Conservation (phyloP, 148 eudicot species). For the Camellia japonica region DNA sequence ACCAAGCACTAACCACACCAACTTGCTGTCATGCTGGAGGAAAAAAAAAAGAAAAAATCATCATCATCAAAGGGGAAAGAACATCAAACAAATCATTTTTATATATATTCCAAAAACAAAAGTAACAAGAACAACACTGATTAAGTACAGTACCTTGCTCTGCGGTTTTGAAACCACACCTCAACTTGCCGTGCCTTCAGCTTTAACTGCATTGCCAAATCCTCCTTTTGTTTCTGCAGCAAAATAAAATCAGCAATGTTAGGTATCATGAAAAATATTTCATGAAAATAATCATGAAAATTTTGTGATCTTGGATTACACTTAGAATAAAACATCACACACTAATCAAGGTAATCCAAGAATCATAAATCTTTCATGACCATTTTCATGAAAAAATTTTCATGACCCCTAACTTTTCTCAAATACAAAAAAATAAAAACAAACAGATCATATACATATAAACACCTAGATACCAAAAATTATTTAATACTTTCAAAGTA, state of each 20-base stretch:
- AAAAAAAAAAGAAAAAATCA: too few species aligned
- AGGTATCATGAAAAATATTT: too few species aligned
- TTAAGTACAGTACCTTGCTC: constrained; percentile 42
- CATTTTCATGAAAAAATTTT: too few species aligned
- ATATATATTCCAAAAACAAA: background rate
- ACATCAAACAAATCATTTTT: background rate
- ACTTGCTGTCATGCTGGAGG: too few species aligned
- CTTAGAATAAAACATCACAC: too few species aligned
- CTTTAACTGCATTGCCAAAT: constrained; percentile 35
- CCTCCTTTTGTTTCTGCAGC: constrained; percentile 48
- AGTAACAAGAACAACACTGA: background rate
- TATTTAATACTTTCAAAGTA: too few species aligned
- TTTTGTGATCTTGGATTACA: too few species aligned
- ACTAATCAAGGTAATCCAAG: too few species aligned
- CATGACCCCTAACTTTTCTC: too few species aligned
- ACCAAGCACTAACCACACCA: too few species aligned
- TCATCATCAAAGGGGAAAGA: constrained; percentile 4
- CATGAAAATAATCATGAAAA: too few species aligned
- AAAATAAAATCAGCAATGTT: background rate
- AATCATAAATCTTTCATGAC: too few species aligned
- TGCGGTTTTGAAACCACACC: constrained; percentile 62
- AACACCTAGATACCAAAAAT: background rate
- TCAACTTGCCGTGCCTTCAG: constrained; percentile 53
- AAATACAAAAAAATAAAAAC: background rate
- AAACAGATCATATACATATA: background rate